Evolutionary conservation across 306 rosid genomes (phyloP), one percentile per base, ranked within the genome.

Genomic region (Castanea sativa): DNA sequence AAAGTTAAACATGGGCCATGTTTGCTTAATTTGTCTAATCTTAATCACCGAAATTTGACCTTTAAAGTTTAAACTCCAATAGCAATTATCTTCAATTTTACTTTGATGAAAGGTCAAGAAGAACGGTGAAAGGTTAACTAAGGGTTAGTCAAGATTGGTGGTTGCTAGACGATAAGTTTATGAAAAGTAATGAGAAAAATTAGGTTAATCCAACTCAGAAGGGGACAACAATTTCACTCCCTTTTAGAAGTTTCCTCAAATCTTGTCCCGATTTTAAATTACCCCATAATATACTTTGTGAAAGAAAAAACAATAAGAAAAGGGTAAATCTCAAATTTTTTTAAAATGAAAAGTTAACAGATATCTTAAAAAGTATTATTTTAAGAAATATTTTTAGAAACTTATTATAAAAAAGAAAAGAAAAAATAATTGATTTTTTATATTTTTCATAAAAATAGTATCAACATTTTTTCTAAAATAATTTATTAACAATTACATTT

Each of bases 1-100:
- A 69, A 78, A 55, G 81, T 78, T 78, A 75, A 63, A 69, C 53
- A 12, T 49, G 53, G 53, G 53, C 53, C 53, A 49, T 49, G 53
- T 12, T 49, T 49, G 53, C 53, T 12, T 49, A 49, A 49, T 49
- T 49, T 51, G 38, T 51, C 65, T n/a, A 72, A 61, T 43, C 67
- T 55, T 27, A 43, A 61, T 19, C n/a, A 59, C 67, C 53, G 25
- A 41, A 73, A 69, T 52, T 43, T 49, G 63, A 59, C 61, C 55
- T 30, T 52, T 4, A 43, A 59, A 10, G 25, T 33, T 52, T 4
- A 43, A 59, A 10, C 25, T 33, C 52, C 51, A 16, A n/a, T 21
- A 7, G 32, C 21, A 49, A 11, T 15, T 25, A 23, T 64, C 38
- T 14, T 52, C 30, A 61, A 59, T n/a, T 49, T 58, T 51, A 77